A percentile compares a stretch with the other conserved stretches of the same genome.
Evolutionary conservation across 257 asterid genomes (phyloP).

Genomic region (Nicotiana undulata): DNA sequence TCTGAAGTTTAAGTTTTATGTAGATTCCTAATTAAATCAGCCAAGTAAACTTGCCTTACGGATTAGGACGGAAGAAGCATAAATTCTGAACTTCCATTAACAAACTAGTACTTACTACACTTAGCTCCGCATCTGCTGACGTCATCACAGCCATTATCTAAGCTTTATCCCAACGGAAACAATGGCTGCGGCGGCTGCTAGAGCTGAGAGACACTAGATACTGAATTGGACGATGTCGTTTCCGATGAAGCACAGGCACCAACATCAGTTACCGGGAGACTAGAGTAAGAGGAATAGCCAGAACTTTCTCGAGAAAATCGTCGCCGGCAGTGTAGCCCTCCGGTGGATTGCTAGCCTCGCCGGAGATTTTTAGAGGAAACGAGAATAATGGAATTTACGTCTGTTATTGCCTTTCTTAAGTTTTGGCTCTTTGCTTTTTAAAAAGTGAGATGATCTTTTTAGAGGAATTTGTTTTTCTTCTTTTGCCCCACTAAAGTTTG

Average conservation of each 20-base stretch:
- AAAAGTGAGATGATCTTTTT: too few species aligned
- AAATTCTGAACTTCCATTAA: too few species aligned
- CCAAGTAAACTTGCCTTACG: too few species aligned
- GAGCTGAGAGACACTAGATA: not conserved
- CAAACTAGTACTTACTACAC: too few species aligned
- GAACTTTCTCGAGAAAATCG: constrained; percentile 76
- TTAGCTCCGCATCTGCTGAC: constrained; percentile 25
- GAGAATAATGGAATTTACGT: too few species aligned
- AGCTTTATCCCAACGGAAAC: constrained; percentile 60
- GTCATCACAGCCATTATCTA: constrained; percentile 50
- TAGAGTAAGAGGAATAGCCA: constrained; percentile 48
- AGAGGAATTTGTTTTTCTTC: too few species aligned
- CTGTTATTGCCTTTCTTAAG: too few species aligned
- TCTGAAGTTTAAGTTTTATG: too few species aligned
- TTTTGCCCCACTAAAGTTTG: too few species aligned
- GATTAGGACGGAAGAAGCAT: too few species aligned
- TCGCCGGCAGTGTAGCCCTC: constrained; percentile 44
- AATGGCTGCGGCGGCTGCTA: constrained; percentile 35
- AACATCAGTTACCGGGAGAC: constrained; percentile 35
- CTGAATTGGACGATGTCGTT: constrained; percentile 29
- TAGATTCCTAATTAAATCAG: too few species aligned
- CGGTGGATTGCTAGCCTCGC: constrained; percentile 44
- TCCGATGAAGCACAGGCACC: constrained; percentile 28
- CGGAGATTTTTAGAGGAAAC: constrained; percentile 10
- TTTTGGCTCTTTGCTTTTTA: too few species aligned